Evolutionary conservation across 78 protist genomes (phyloP).

Genomic region (Protostelium mycophagum): DNA sequence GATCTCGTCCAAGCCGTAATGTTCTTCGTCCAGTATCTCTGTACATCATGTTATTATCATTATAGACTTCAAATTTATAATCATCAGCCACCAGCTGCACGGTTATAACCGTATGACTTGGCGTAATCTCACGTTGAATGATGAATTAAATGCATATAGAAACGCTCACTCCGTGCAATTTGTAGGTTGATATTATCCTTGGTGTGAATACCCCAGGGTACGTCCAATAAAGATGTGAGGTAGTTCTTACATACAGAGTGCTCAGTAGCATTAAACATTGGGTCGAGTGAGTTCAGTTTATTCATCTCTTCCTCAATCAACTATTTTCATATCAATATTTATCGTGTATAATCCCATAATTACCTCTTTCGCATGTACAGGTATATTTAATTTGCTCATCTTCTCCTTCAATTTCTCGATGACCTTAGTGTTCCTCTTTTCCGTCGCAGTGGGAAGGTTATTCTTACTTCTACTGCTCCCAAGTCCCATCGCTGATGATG

Average conservation of each 20-base stretch:
- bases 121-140: no score
- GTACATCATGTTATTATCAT: constrained; percentile 11
- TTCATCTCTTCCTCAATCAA: not conserved
- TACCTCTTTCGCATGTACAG: not conserved
- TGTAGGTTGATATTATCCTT: not conserved
- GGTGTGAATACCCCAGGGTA: not conserved
- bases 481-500: not conserved
- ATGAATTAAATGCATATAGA: no score
- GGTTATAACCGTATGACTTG: no score
- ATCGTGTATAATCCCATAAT: not conserved
- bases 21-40: constrained; percentile 72
- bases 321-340: not conserved
- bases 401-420: not conserved
- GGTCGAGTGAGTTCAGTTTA: not conserved
- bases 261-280: not conserved
- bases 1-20: constrained; percentile 85
- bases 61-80: not conserved
- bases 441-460: not conserved
- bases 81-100: no score
- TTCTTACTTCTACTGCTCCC: no score
- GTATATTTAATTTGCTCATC: not conserved
- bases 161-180: not conserved
- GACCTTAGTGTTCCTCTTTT: not conserved
- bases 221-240: not conserved
- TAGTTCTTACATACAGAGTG: not conserved